Base-by-base conservation (phyloP, 768 basidiomycete species). In the Podaxis sp. region DNA sequence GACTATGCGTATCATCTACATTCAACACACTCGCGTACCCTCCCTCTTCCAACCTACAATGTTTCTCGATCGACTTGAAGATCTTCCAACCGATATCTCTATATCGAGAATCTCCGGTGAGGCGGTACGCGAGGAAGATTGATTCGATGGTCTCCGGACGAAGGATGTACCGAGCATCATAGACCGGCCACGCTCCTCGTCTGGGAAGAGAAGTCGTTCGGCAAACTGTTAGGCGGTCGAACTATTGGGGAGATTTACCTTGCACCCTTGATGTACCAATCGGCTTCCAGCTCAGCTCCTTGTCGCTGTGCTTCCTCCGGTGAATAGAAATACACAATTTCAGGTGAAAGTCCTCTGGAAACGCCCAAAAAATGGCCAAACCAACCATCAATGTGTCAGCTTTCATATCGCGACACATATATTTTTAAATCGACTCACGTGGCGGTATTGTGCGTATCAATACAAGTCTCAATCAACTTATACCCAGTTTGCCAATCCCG, bases 111-210 rank as follows among this genome's bases (percentile, higher is more conserved):
- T 97, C 86, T 2, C 94, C 96, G 0, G 95, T 97, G 2, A 95
- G 80, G 36, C 96, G 87, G 73, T 83, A 97, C 2, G 93, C 96
- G 46, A 95, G 78, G 80, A 98, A 97, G 49, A 98, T 85, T 0
- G 93, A 95, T 72, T 98, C 96, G 12, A 95, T 82, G 0, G 96
- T 98, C 77, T 98, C 96, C 6, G 95, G 96, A 85, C 95, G 84
- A 13, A 99, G 85, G 65, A 96, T 96, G 72, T 99, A 98, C 22
- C 95, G 87, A 15, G 94, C 95, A 66, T 98, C 96, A 62, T 93
- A 88, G 0, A 87, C 80, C 8, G 80, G 74, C 44, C 68, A 70
- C 65, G 64, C 75, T 60, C 41, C 76, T 67, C 49, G 72, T 69
- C 65, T 72, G 56, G 56, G 22, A 56, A 59, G 60, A 58, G 33